phyloP scores from a whole-genome alignment of 2,329 filamentous ascomycete species.

The Colletotrichum incanum region DNA sequence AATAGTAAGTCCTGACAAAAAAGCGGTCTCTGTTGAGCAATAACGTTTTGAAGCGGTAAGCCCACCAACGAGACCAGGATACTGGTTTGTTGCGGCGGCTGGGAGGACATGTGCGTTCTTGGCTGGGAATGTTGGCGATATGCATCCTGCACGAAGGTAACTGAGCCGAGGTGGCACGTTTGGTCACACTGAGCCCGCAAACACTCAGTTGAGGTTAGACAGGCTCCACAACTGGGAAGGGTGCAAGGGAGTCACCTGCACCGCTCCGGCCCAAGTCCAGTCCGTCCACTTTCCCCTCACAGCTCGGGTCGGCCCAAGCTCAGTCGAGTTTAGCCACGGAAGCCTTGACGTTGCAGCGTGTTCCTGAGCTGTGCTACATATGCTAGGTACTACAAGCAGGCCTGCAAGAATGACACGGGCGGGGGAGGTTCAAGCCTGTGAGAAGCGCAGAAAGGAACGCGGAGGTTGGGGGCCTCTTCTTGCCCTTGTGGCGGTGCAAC shows the following conservation, averaged over 20 bases:
- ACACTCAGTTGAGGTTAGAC: conserved; percentile 14
- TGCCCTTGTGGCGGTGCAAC: conserved; percentile 37
- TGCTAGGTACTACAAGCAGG: too few species aligned
- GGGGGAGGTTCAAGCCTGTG: neutral
- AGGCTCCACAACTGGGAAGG: conserved; percentile 16
- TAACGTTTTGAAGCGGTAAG: neutral
- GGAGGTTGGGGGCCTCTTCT: neutral
- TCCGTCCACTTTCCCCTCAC: conserved; percentile 10
- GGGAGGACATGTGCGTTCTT: neutral
- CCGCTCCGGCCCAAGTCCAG: conserved; percentile 8
- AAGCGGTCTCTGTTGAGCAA: neutral
- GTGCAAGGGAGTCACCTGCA: conserved; percentile 8
- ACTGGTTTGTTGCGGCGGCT: neutral
- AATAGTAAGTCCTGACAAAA: neutral
- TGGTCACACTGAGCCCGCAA: conserved; percentile 12
- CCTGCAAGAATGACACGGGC: too few species aligned
- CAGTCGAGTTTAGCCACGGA: conserved; percentile 1
- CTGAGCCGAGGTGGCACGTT: conserved; percentile 19
- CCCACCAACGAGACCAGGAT: neutral
- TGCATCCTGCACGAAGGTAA: neutral
- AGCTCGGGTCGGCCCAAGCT: conserved; percentile 11
- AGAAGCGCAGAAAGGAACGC: neutral
- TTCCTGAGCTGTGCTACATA: conserved; percentile 12
- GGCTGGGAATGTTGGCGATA: neutral
- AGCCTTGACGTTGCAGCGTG: conserved; percentile 12